Base-by-base conservation (phyloP, 2,329 filamentous ascomycete species). In the Calcarisporium arbuscula region DNA sequence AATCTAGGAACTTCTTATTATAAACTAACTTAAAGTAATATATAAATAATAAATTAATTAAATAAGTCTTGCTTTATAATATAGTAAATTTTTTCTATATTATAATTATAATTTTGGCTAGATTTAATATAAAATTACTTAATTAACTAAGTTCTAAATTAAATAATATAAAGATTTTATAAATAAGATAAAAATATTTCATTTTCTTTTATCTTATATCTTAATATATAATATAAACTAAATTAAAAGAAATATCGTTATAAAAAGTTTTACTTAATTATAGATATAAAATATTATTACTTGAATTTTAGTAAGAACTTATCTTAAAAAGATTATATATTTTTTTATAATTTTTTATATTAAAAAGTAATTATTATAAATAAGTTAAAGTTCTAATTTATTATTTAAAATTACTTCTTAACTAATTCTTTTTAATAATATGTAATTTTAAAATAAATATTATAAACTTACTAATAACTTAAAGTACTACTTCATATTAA, bases 201-300 rank as follows among this genome's bases (percentile, higher is more conserved):
- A 9, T 25, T 25, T 25, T 9, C n/a, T 25, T 25, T 8, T 25
- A 9, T 25, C 22, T 25, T 25, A 25, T 25, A 25, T 25, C n/a
- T 25, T 25, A 25, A 25, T 9, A 25, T 25, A 25, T 25, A 25
- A 25, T 25, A 25, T 25, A 25, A n/a, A n/a, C n/a, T n/a, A n/a
- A n/a, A n/a, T n/a, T n/a, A n/a, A n/a, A n/a, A n/a, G n/a, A n/a
- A n/a, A n/a, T n/a, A n/a, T n/a, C 10, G 6, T 30, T 30, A 30
- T 17, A 12, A 9, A 25, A 30, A 19, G 20, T 17, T 19, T 11
- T 12, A 16, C 18, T 19, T 18, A 9, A 16, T 30, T 18, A 17
- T 17, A 18, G 7, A 30, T 30, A 30, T 16, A 18, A 18, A 17
- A 18, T 30, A 30, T 17, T 30, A 30, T 30, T 30, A 30, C 20